phyloP scores from a whole-genome alignment of 257 asterid genomes.

The Fraxinus cuspidata region DNA sequence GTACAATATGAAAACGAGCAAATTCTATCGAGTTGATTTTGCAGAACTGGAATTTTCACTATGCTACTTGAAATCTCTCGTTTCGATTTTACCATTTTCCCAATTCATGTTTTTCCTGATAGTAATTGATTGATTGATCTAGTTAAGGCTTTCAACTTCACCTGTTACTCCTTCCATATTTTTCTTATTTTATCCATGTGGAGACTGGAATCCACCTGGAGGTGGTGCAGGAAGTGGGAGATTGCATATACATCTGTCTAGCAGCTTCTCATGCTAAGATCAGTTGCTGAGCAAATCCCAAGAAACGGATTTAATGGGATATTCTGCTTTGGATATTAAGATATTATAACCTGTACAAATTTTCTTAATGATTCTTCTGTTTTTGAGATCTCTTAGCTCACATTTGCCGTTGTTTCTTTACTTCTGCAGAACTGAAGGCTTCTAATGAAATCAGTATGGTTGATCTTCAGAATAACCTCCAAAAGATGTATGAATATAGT shows the following conservation, averaged over 20 bases:
- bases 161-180: not conserved
- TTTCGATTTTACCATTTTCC: not conserved
- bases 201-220: not conserved
- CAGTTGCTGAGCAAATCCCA: not conserved
- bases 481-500: slow-evolving; percentile 50
- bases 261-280: not conserved
- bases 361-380: not conserved
- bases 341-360: slow-evolving; percentile 2
- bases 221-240: not conserved
- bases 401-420: slow-evolving; percentile 10
- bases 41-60: not conserved
- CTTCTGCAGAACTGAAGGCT: slow-evolving; percentile 40
- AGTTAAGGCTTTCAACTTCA: not conserved
- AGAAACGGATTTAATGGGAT: not conserved
- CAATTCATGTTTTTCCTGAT: not conserved
- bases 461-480: slow-evolving; percentile 55
- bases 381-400: not conserved
- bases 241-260: too few species aligned
- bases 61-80: not conserved
- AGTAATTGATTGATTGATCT: not conserved
- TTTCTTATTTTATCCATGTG: not conserved
- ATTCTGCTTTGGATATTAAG: not conserved
- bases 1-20: too few species aligned
- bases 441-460: slow-evolving; percentile 40
- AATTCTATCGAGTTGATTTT: too few species aligned